Evolutionary conservation across 2,329 filamentous ascomycete species (phyloP), one percentile per base, ranked within the genome.

Genomic region (Fusarium scirpi): DNA sequence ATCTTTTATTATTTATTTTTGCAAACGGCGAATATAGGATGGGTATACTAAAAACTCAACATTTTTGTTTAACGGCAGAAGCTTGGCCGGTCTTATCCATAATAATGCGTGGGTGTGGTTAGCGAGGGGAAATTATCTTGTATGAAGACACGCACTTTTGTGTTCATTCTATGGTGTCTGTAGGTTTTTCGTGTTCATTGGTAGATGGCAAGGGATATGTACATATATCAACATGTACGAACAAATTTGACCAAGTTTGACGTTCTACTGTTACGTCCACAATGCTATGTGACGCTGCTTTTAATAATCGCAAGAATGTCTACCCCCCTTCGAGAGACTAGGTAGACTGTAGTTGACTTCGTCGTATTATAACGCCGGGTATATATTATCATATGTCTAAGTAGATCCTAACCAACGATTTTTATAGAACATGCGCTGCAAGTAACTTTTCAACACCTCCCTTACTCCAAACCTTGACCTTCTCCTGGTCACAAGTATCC

Each of bases 381-480:
- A 73, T 69, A 67, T 62, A 65, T 62, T 57, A 63, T 64, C 59
- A 46, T 46, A 60, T 62, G 25, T 40, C 46, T 57, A 49, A 60
- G 44, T 57, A 54, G 55, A 63, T 46, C 44, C 41, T 49, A 58
- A 46, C 49, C 24, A 20, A 27, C 15, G 20, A 24, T 15, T 38
- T 44, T 56, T 62, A 70, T 25, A 59, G 41, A 58, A 49, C 25
- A 51, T 60, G 34, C 15, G 45, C 56, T 27, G 57, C 70, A 54
- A 80, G 30, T 10, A 80, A 66, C 64, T 74, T 78, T 32, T 76
- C 67, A n/a, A 78, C 71, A 5, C 85, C 83, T 1, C 84, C 82
- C 72, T 85, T 85, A 74, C 90, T 92, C 93, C 93, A 96, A 25
- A 80, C 82, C 60, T 81, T 81, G 12, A 94, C 85, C 72, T 89